Evolutionary conservation across 352 stramenopile species (phyloP).

Genomic region (Peronospora destructor): DNA sequence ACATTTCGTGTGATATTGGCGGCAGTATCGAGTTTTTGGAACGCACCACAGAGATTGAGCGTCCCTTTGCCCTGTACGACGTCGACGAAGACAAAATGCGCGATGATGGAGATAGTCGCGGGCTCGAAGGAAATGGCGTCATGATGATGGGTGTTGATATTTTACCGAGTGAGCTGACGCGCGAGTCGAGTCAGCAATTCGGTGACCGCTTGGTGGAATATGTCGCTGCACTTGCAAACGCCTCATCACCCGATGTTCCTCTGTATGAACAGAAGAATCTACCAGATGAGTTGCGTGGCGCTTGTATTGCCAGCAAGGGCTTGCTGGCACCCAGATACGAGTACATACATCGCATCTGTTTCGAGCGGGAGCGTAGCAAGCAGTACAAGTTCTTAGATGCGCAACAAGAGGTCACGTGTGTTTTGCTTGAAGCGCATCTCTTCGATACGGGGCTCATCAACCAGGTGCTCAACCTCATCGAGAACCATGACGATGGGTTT

Average conservation of each 20-base stretch:
- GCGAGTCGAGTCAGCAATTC: conserved; percentile 94
- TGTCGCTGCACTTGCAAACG: conserved; percentile 46
- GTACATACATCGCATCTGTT: conserved; percentile 90
- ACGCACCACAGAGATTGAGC: conserved; percentile 89
- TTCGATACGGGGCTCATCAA: conserved; percentile 97
- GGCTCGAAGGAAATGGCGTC: conserved; percentile 51
- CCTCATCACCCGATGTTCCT: conserved; percentile 48
- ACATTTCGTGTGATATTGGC: conserved; percentile 94
- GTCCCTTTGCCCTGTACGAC: conserved; percentile 91
- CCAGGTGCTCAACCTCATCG: conserved; percentile 91
- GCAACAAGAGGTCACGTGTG: conserved; percentile 68
- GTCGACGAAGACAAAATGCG: conserved; percentile 60
- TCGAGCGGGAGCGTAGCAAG: conserved; percentile 67
- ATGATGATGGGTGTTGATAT: conserved; percentile 95
- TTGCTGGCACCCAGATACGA: conserved; percentile 79
- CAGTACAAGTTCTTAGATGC: conserved; percentile 58
- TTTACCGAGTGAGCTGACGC: conserved; percentile 90
- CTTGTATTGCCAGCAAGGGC: conserved; percentile 89
- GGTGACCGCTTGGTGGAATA: conserved; percentile 89
- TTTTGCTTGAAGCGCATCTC: conserved; percentile 88
- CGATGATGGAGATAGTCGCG: conserved; percentile 45
- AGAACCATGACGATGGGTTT: conserved; percentile 83
- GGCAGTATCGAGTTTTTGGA: conserved; percentile 93
- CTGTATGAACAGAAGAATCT: conserved; percentile 49
- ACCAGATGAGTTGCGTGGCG: conserved; percentile 75